These are phyloP conservation scores for Hirsutella minnesotensis DNA, from an alignment of 2,329 filamentous ascomycete species.

Conservation along the genomic window DNA sequence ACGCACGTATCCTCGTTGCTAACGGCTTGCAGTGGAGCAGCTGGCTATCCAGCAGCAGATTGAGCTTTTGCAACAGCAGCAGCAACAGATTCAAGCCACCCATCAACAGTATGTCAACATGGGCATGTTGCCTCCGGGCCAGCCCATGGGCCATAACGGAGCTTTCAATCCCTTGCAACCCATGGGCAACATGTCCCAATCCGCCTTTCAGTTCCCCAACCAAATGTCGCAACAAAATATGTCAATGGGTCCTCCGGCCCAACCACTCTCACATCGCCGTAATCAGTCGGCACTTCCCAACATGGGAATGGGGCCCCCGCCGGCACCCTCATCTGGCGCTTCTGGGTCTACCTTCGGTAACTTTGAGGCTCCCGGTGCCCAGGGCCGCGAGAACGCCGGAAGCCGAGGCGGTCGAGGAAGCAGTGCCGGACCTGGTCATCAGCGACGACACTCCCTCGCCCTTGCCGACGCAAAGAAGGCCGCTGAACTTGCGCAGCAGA, in stretches of 20 bases:
- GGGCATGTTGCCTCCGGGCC: conserved; percentile 83
- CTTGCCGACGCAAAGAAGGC: conserved; percentile 96
- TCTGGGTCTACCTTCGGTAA: conserved; percentile 71
- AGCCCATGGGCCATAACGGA: conserved; percentile 57
- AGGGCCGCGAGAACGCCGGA: conserved; percentile 24
- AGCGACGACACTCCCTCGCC: conserved; percentile 87
- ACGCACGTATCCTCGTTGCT: conserved; percentile 3
- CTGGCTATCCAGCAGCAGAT: conserved; percentile 97
- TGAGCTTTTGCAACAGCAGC: conserved; percentile 91
- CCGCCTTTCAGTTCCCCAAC: conserved; percentile 79
- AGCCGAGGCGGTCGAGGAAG: conserved; percentile 59
- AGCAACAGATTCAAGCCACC: conserved; percentile 92
- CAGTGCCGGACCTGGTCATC: conserved; percentile 64
- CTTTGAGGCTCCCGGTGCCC: conserved; percentile 47
- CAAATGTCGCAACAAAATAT: conserved; percentile 65
- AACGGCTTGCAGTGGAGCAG: conserved; percentile 66
- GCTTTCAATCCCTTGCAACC: conserved; percentile 69
- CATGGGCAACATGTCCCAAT: conserved; percentile 69
- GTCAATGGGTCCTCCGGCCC: conserved; percentile 62
- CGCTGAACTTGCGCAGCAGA: conserved; percentile 91
- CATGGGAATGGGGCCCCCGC: conserved; percentile 78
- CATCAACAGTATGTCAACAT: conserved; percentile 97
- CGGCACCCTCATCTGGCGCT: conserved; percentile 83
- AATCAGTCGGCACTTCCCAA: conserved; percentile 95
- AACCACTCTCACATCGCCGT: conserved; percentile 81